phyloP scores from a whole-genome alignment of 164 flowering plant species.

The Chimonanthus praecox region DNA sequence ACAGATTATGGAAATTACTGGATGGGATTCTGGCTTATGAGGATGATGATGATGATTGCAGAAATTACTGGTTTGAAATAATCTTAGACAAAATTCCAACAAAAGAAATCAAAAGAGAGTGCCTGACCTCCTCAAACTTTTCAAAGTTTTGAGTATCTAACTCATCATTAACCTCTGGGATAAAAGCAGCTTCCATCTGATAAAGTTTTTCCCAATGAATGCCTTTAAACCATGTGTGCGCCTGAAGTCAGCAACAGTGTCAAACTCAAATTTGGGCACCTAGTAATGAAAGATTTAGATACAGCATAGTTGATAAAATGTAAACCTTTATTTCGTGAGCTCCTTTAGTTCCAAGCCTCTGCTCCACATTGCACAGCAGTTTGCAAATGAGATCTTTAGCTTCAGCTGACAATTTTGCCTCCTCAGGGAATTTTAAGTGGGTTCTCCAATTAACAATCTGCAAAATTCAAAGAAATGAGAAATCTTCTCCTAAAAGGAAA shows the following conservation, averaged over 20 bases:
- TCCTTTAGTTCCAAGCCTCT: conserved; percentile 65
- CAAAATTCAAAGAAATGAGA: conserved; percentile 3
- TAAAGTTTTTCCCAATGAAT: conserved; percentile 35
- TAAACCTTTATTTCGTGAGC: conserved; percentile 50
- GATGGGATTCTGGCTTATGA: not conserved
- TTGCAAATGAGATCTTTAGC: conserved; percentile 61
- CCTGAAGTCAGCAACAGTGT: conserved; percentile 17
- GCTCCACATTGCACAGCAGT: conserved; percentile 56
- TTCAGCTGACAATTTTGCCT: conserved; percentile 55
- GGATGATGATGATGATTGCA: not conserved
- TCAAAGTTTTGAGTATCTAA: conserved; percentile 41
- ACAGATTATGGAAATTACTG: not conserved
- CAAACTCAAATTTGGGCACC: conserved; percentile 1
- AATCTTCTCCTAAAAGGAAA: no score
- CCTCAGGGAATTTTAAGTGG: conserved; percentile 65
- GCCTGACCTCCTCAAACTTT: conserved; percentile 37
- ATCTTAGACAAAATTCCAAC: no score
- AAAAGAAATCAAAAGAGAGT: not conserved
- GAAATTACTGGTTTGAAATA: not conserved
- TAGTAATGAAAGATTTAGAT: not conserved
- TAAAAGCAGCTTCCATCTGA: conserved; percentile 42
- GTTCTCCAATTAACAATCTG: conserved; percentile 77
- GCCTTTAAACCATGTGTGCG: conserved; percentile 35
- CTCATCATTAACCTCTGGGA: conserved; percentile 42
- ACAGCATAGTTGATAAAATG: not conserved